Evolutionary conservation across 148 eudicot genomes (phyloP), one percentile per base, ranked within the genome.

Genomic region (Arbutus unedo): DNA sequence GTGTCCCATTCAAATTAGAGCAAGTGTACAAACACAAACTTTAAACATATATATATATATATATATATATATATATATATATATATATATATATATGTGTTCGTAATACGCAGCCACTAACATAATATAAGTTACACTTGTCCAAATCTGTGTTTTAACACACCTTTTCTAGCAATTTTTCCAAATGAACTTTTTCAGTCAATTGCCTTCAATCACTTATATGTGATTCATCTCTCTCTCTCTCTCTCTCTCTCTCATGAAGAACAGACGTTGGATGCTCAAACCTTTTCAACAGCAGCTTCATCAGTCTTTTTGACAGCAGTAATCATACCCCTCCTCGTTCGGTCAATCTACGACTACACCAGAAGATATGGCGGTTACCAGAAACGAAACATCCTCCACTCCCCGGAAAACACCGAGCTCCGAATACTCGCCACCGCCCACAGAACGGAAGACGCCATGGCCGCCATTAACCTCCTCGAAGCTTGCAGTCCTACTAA

Each of bases 371-470:
- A 77, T 14, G 47, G 43, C 6, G 80, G 80, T 14, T 77, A 77
- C 66, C 67, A 77, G 0, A 77, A 77, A 41, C 8, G 80, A 56
- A 77, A 41, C 66, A 16, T 77, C 59, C 64, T 77, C 44, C 67
- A 77, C 25, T 16, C 49, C 0, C 2, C 48, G 19, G 25, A 77
- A 43, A 56, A 54, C 19, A 19, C 19, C 8, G 80, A 77, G 66
- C 80, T 87, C 6, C 81, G 86, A 14, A 62, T 87, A 2, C 77
- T 87, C 19, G n/a, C 78, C 5, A 83, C 86, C 16, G 72, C 79
- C 21, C 85, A 83, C 43, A 83, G 85, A 8, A 77, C 44, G 0
- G 89, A 87, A 41, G 89, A 87, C 41, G 82, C 76, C n/a, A 31
- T 83, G 38, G 87, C 82, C 16, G 82, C 41, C 64, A 47, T 71